Evolutionary conservation across 2,329 filamentous ascomycete genomes (phyloP), one percentile per base, ranked within the genome.

Genomic region (Mycosphaerella sp.): DNA sequence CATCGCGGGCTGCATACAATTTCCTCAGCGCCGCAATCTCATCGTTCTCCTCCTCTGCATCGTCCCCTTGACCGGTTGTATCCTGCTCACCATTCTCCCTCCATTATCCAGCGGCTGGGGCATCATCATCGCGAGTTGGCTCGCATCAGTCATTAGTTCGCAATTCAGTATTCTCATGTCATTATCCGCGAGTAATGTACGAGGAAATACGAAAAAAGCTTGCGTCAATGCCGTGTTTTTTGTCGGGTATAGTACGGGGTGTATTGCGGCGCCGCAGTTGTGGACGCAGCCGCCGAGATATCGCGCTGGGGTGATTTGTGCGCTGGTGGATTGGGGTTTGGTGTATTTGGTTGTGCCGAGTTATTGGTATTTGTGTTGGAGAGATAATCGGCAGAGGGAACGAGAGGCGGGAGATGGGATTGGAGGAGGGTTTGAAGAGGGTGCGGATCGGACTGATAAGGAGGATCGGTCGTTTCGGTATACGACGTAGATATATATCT

Each of bases 181-280:
- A 1, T 68, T 78, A 1, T 70, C 67, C 1, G 75, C 76, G 0
- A 78, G 75, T 2, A 79, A 79, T 51, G 70, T 78, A 26, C 76
- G 77, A 48, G 76, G 77, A 0, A 79, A 79, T 61, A 79, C 76
- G 1, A 79, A 79, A 59, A 72, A 73, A 3, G 67, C 75, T 7
- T 66, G 74, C 2, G 72, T 76, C 29, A 77, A 73, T 48, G 70
- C 72, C 4, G 69, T 77, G 62, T 78, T 77, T 63, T 79, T 78
- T 64, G 74, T 78, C 26, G 75, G 74, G 0, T 79, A 78, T 59
- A 76, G 73, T 42, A 72, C 69, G 4, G 75, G 74, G 1, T 74
- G 73, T 59, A 77, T 78, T 49, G 74, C 67, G 0, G 65, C 66
- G 0, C 76, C 77, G n/a, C 76, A 80, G 61, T 67, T 78, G 1